These are phyloP conservation scores for Cochlearia excelsa DNA, from an alignment of 345 rosid genomes.

Conservation along the genomic window DNA sequence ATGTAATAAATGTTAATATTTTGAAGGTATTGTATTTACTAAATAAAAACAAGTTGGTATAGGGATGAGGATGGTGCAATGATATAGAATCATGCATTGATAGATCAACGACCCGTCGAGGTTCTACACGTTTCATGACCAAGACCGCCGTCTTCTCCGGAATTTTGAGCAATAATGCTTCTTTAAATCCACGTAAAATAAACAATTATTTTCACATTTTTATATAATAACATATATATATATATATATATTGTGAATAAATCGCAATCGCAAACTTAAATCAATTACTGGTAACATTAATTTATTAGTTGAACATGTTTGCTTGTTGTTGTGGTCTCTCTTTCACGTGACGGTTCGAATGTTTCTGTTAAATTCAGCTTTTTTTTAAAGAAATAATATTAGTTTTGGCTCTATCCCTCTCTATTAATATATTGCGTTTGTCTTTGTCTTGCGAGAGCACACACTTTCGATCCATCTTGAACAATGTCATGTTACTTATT, in stretches of 20 bases:
- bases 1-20: no score
- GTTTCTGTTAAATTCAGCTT: conserved; percentile 30
- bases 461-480: no score
- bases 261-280: no score
- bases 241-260: no score
- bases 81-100: conserved; percentile 70
- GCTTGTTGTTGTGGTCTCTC: conserved; percentile 31
- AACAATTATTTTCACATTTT: no score
- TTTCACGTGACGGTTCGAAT: conserved; percentile 32
- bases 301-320: conserved; percentile 16
- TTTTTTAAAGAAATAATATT: conserved; percentile 3
- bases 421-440: no score
- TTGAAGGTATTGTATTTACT: neutral
- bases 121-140: conserved; percentile 75
- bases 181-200: conserved; percentile 74
- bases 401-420: neutral
- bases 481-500: no score
- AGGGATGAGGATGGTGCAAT: conserved; percentile 99
- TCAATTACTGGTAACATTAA: no score
- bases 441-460: no score
- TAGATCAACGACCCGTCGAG: conserved; percentile 67
- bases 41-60: neutral
- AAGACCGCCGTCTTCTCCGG: conserved; percentile 68
- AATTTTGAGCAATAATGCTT: conserved; percentile 71
- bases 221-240: no score